These are phyloP conservation scores for Podaxis sp. DNA, from an alignment of 768 basidiomycete species.

Conservation along the genomic window DNA sequence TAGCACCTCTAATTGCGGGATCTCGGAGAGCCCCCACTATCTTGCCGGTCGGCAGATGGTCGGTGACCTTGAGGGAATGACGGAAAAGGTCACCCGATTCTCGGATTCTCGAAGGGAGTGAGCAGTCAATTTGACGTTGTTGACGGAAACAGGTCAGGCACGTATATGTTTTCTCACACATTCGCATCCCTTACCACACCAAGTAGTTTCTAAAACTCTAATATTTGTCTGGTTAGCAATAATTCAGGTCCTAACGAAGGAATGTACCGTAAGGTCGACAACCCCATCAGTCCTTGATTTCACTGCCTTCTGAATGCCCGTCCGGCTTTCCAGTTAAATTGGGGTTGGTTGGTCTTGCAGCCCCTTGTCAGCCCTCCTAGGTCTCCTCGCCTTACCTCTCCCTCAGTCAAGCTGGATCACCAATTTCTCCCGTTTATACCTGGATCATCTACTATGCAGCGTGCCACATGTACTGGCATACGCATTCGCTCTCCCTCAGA, in stretches of 20 bases:
- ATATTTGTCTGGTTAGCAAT: constrained; percentile 29
- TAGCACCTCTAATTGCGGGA: not conserved
- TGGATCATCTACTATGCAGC: constrained; percentile 33
- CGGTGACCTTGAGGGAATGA: not conserved
- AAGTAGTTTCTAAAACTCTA: constrained; percentile 47
- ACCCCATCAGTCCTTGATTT: constrained; percentile 37
- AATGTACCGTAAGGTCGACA: constrained; percentile 34
- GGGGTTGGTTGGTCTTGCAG: constrained; percentile 17
- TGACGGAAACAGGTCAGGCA: constrained; percentile 22
- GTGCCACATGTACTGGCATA: constrained; percentile 46
- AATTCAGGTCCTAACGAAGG: constrained; percentile 26
- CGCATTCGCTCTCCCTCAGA: constrained; percentile 49
- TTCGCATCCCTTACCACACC: constrained; percentile 29
- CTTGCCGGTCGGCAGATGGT: constrained; percentile 9
- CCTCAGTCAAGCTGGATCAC: constrained; percentile 11
- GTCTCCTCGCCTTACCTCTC: constrained; percentile 13
- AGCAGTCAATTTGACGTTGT: constrained; percentile 12
- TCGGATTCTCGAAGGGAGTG: constrained; percentile 11
- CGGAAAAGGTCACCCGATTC: constrained; percentile 9
- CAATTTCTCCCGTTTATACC: constrained; percentile 10
- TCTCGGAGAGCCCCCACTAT: not conserved
- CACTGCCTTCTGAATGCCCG: constrained; percentile 26
- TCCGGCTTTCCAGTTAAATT: constrained; percentile 31
- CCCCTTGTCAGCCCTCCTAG: constrained; percentile 20
- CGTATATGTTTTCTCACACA: constrained; percentile 26